These are phyloP conservation scores for Neurospora sp. DNA, from an alignment of 2,329 filamentous ascomycete genomes.

Conservation along the genomic window DNA sequence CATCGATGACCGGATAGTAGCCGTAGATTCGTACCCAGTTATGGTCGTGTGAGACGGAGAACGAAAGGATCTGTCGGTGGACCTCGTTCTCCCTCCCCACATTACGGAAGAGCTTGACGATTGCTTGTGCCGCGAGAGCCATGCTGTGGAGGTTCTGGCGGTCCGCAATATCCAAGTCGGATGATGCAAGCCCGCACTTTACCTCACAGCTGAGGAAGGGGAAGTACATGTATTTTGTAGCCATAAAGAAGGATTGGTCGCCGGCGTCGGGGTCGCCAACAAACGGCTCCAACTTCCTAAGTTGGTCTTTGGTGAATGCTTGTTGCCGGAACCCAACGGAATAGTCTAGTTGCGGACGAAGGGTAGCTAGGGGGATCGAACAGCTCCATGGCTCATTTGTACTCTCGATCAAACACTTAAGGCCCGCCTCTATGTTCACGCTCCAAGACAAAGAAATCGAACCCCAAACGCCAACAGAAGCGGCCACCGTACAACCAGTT, in stretches of 20 bases:
- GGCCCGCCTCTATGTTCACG: no score
- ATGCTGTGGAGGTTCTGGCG: conserved; percentile 31
- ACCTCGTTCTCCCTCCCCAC: conserved; percentile 27
- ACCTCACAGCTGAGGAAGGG: conserved; percentile 39
- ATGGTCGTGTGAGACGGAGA: conserved; percentile 30
- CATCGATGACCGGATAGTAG: conserved; percentile 27
- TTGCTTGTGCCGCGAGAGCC: conserved; percentile 27
- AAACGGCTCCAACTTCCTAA: conserved; percentile 29
- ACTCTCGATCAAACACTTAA: conserved; percentile 1
- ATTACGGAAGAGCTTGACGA: conserved; percentile 29
- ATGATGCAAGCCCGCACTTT: conserved; percentile 29
- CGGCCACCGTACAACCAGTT: no score
- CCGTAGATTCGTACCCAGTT: conserved; percentile 26
- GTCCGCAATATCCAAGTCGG: conserved; percentile 26
- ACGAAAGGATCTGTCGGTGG: conserved; percentile 30
- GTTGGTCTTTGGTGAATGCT: conserved; percentile 24
- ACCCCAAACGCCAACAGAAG: no score
- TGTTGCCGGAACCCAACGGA: background rate
- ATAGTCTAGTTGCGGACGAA: conserved; percentile 23
- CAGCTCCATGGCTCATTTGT: background rate
- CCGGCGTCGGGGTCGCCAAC: conserved; percentile 23
- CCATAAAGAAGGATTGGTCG: conserved; percentile 32
- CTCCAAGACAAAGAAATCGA: no score
- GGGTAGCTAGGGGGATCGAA: conserved; percentile 7
- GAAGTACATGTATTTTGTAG: conserved; percentile 37